These are phyloP conservation scores for Kwoniella europaea DNA, from an alignment of 768 basidiomycete species.

Conservation along the genomic window DNA sequence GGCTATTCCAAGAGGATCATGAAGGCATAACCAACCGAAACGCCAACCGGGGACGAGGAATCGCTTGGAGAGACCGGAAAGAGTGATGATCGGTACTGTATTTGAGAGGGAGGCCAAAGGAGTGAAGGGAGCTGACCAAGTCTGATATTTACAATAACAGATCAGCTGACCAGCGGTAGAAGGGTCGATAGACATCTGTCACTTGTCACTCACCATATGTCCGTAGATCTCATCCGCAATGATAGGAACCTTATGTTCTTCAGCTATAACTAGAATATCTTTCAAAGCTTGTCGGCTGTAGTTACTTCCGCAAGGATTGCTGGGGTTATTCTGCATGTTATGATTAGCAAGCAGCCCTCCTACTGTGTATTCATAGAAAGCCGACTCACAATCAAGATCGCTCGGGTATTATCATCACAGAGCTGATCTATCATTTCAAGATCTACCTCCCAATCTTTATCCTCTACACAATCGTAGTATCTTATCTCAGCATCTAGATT, in stretches of 20 bases:
- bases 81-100: constrained; percentile 54
- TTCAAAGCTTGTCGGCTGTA: constrained; percentile 49
- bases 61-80: constrained; percentile 59
- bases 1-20: constrained; percentile 56
- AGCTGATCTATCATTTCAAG: constrained; percentile 51
- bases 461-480: constrained; percentile 57
- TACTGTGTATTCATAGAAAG: too few relatives aligned
- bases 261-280: constrained; percentile 52
- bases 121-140: constrained; percentile 55
- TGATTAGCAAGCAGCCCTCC: not conserved
- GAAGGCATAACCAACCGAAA: constrained; percentile 57
- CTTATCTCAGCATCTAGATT: constrained; percentile 52
- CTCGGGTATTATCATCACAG: constrained; percentile 57
- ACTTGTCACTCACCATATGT: constrained; percentile 44
- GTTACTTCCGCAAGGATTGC: constrained; percentile 59
- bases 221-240: constrained; percentile 58
- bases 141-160: constrained; percentile 12
- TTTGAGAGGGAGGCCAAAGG: constrained; percentile 54
- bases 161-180: not conserved
- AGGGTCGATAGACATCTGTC: not conserved
- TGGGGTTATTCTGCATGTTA: constrained; percentile 53
- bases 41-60: constrained; percentile 59
- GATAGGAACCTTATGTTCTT: constrained; percentile 52
- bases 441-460: constrained; percentile 57
- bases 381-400: constrained; percentile 54